Evolutionary conservation across 306 rosid genomes (phyloP), one percentile per base, ranked within the genome.

Genomic region (Arachis stenosperma): DNA sequence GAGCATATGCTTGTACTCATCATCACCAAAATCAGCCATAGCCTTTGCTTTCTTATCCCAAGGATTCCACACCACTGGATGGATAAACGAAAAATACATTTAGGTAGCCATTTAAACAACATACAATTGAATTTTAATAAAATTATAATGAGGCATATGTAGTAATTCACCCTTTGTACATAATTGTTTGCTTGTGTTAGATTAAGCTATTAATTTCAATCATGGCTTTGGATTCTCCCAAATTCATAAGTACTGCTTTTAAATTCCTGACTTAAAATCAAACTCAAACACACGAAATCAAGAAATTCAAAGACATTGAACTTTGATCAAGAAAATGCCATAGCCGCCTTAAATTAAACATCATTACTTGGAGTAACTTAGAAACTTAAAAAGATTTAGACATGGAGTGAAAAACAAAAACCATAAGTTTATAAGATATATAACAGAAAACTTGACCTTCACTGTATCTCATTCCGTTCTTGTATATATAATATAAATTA

Each of bases 31-130:
- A 87, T 95, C 99, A 78, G 88, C 73, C 87, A 95, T 84, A 72
- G 96, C 85, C 83, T 95, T 95, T 66, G 97, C 97, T 86, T 90
- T 95, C 92, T 95, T 95, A 83, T 95, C 99, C 99, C 99, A 95
- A 52, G 99, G 97, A 83, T 95, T 95, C 99, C 99, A 95, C 53
- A 95, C 99, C 80, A 92, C 99, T 95, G 85, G 64, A 82, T 44
- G 39, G 43, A 69, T 48, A 51, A 69, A 82, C 37, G 70, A 64
- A 50, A 7, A 55, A 62, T 46, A 61, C 39, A 27, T 40, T 59
- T 17, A 62, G 50, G 12, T 64, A 37, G 52, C 41, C 67, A 67
- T 42, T 67, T 54, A 47, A 61, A 64, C 33, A 56, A 61, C 29
- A 33, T 65, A 65, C 63, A 79, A 30, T 59, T 75, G 65, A 58